These are phyloP conservation scores for Gossypium gossypioides DNA, from an alignment of 441 rosid species.

Conservation along the genomic window DNA sequence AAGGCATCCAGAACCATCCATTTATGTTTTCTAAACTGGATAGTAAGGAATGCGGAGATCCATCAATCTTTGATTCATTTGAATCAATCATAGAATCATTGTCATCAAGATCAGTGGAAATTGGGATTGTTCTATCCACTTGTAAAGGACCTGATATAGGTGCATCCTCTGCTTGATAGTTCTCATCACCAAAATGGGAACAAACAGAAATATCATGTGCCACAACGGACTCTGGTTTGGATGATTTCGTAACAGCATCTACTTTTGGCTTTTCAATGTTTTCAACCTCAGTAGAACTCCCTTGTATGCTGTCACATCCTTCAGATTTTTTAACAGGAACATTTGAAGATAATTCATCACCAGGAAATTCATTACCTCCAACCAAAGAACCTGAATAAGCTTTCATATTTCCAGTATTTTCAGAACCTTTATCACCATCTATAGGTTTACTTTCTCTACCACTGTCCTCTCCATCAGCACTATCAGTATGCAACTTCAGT, in stretches of 20 bases:
- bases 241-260: conserved; percentile 7
- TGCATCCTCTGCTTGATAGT: conserved; percentile 21
- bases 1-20: conserved; percentile 85
- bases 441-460: conserved; percentile 15
- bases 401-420: conserved; percentile 20
- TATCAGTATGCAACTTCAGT: conserved; percentile 19
- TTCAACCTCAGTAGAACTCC: conserved; percentile 20
- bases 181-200: conserved; percentile 15
- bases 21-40: conserved; percentile 33
- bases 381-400: conserved; percentile 13
- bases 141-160: conserved; percentile 25
- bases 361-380: conserved; percentile 25
- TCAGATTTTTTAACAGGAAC: conserved; percentile 30
- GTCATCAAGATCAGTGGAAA: conserved; percentile 18
- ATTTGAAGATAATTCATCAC: conserved; percentile 20
- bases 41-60: conserved; percentile 27
- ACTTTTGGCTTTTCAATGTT: conserved; percentile 20
- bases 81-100: conserved; percentile 18
- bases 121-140: conserved; percentile 34
- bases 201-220: conserved; percentile 5
- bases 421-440: conserved; percentile 21
- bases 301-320: conserved; percentile 19
- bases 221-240: conserved; percentile 18
- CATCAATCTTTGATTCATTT: conserved; percentile 19
- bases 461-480: conserved; percentile 19